Evolutionary conservation across 257 asterid species (phyloP).

Genomic region (Jaltomata sinuosa): DNA sequence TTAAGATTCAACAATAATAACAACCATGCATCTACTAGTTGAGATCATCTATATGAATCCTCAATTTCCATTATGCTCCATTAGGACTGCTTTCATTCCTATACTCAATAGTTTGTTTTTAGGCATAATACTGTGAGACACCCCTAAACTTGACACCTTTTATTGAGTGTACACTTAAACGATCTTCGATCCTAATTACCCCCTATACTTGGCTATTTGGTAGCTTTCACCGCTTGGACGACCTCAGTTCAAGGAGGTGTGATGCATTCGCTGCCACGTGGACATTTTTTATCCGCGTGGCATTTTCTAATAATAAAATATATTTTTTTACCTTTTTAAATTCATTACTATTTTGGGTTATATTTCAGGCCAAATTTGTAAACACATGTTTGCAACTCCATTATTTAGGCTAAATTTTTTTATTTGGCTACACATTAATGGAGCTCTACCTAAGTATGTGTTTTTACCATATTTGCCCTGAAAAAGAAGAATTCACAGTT

Average conservation of each 20-base stretch:
- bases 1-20: background rate
- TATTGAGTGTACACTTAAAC: background rate
- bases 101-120: background rate
- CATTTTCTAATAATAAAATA: too few species aligned
- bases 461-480: background rate
- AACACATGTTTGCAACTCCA: too few species aligned
- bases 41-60: background rate
- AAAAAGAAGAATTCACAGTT: background rate
- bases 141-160: background rate
- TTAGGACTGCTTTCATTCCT: background rate
- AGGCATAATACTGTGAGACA: background rate
- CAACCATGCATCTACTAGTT: background rate
- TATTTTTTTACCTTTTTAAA: too few species aligned
- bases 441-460: background rate
- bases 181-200: background rate
- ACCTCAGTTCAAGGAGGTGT: background rate
- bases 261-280: background rate
- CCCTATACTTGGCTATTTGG: background rate
- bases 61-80: background rate
- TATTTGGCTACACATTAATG: too few species aligned
- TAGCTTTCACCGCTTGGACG: background rate
- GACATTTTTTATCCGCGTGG: background rate
- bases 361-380: too few species aligned
- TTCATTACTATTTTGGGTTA: too few species aligned
- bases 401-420: too few species aligned